phyloP scores from a whole-genome alignment of 805 yeast genomes.

The Sungouiozyma intestinalis region DNA sequence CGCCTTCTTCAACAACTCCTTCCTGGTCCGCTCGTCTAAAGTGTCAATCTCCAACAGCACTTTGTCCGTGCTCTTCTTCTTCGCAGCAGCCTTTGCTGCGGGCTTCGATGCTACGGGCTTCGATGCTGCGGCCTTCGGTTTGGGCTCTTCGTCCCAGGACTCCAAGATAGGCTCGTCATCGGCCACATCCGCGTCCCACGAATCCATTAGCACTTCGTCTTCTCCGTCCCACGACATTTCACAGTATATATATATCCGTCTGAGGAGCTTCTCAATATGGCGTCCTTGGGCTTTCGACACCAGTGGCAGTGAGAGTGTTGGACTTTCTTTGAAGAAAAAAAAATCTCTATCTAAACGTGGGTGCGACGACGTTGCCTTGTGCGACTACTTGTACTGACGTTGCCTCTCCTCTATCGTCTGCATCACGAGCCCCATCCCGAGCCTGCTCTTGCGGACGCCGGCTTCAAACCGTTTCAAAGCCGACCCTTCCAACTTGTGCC shows the following conservation, averaged over 20 bases:
- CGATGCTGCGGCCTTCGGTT: conserved; percentile 20
- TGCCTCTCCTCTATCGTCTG: conserved; percentile 34
- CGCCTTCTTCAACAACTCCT: conserved; percentile 64
- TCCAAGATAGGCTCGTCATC: conserved; percentile 69
- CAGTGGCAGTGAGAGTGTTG: too few species aligned
- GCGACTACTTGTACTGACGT: conserved; percentile 9
- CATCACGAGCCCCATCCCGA: conserved; percentile 75
- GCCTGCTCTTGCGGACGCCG: conserved; percentile 53
- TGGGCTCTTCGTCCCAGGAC: conserved; percentile 65
- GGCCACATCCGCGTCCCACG: conserved; percentile 80
- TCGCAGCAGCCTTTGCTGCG: conserved; percentile 18
- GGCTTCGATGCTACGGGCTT: conserved; percentile 24
- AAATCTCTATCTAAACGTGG: too few species aligned
- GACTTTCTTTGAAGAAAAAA: too few species aligned
- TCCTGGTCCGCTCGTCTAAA: conserved; percentile 65
- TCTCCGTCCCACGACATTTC: conserved; percentile 63
- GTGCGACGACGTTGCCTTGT: too few species aligned
- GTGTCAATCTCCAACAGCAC: conserved; percentile 49
- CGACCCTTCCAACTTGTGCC: conserved; percentile 74
- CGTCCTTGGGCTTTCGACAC: background rate
- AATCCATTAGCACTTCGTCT: conserved; percentile 43
- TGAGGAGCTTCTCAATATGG: background rate
- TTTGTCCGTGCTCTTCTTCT: conserved; percentile 28
- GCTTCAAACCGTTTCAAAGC: conserved; percentile 58
- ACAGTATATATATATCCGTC: too few species aligned